Evolutionary conservation across 768 basidiomycete species (phyloP), one percentile per base, ranked within the genome.

Genomic region (Naganishia randhawae): DNA sequence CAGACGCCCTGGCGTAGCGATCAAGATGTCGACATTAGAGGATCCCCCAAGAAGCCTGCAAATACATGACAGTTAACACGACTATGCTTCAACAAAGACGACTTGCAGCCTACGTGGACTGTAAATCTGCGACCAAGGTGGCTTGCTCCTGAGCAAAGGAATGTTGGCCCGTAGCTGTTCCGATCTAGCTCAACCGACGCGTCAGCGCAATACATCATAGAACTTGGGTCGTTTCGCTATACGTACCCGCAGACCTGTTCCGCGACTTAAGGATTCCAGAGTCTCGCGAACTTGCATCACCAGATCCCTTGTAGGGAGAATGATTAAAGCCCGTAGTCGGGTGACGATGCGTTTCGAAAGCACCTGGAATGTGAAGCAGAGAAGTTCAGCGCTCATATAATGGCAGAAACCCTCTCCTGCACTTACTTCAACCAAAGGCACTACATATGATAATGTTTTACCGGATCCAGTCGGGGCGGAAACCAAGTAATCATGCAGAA

Each of bases 381-480:
- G 64, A 17, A 37, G 65, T 10, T 69, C 52, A 14, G 51, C 65
- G 25, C 8, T 42, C 17, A 22, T 31, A 16, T 10, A 1, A 17
- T 22, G 33, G 1, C 19, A 29, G 22, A 37, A 19, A 54, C 14
- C 2, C 57, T n/a, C n/a, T 19, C 27, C 19, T 35, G 27, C 16
- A 33, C 81, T 67, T 67, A 89, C 92, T 84, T 96, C 92, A 33
- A 96, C 83, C 65, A 97, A 89, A 0, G 96, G 96, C 37, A 98
- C 81, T 1, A 88, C 90, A 81, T 99, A 99, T n/a, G 92, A 90
- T 32, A 99, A 84, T 0, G 95, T 99, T 80, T 99, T 99, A 0
- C 96, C 96, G 73, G 93, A 96, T 27, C 96, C 96, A 0, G 96
- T 99, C 0, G 96, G 96, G 0, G 96, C 96, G 9, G 92, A 96